Evolutionary conservation across 805 yeast genomes (phyloP).

Genomic region (Cyberlindnera maritima): DNA sequence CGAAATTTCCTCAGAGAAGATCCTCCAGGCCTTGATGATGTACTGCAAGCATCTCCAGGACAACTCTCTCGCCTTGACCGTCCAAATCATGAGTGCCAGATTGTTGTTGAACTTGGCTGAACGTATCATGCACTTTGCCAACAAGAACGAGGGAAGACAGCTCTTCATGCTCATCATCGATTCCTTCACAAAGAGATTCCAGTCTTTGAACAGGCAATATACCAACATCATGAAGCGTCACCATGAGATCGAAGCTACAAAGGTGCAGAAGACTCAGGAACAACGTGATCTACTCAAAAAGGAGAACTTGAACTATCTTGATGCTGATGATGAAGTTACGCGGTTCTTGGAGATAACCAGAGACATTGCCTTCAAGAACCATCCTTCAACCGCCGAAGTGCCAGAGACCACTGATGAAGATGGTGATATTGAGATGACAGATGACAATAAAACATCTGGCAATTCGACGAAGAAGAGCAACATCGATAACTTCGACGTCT

Average conservation of each 20-base stretch:
- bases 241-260: constrained; percentile 45
- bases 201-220: constrained; percentile 69
- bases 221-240: constrained; percentile 63
- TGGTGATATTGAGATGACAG: constrained; percentile 31
- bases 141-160: constrained; percentile 72
- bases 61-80: constrained; percentile 77
- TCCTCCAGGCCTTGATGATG: constrained; percentile 81
- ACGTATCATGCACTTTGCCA: constrained; percentile 76
- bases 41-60: constrained; percentile 83
- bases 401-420: constrained; percentile 20
- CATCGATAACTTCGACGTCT: constrained; percentile 33
- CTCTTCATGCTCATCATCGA: constrained; percentile 82
- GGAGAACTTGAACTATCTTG: constrained; percentile 31
- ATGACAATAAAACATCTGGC: constrained; percentile 11
- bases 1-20: constrained; percentile 76
- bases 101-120: constrained; percentile 84
- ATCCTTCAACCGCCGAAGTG: constrained; percentile 1
- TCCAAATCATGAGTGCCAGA: constrained; percentile 96
- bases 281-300: constrained; percentile 32
- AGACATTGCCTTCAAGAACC: constrained; percentile 13
- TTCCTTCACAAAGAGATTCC: constrained; percentile 81
- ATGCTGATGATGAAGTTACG: constrained; percentile 37
- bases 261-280: constrained; percentile 41
- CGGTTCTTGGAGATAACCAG: constrained; percentile 28
- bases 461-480: constrained; percentile 6